Evolutionary conservation across 2,329 filamentous ascomycete species (phyloP).

Genomic region (Ilyonectria destructans): DNA sequence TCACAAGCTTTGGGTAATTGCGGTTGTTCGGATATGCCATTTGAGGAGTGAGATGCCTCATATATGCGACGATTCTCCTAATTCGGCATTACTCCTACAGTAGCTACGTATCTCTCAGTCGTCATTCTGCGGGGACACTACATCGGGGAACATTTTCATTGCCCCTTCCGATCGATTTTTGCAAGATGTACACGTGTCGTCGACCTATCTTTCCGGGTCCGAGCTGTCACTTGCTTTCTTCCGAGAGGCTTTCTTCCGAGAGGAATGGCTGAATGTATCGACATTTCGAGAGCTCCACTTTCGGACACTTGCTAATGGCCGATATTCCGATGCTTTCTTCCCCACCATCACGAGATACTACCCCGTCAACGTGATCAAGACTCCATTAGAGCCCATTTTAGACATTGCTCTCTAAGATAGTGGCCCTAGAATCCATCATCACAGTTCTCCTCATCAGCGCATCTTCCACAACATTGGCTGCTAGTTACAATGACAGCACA

Average conservation of each 20-base stretch:
- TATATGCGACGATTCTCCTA: background rate
- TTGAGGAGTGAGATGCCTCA: background rate
- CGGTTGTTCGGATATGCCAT: background rate
- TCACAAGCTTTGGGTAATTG: background rate
- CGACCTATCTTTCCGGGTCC: background rate
- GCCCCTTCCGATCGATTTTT: background rate
- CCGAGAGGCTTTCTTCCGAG: conserved; percentile 1
- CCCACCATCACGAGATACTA: background rate
- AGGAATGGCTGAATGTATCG: background rate
- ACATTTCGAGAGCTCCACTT: background rate
- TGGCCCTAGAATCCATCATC: background rate
- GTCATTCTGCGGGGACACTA: background rate
- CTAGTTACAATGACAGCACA: conserved; percentile 3
- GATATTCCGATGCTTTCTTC: background rate
- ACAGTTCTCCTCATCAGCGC: background rate
- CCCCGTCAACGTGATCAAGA: background rate
- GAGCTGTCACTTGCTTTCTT: background rate
- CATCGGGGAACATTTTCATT: conserved; percentile 1
- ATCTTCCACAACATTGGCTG: background rate
- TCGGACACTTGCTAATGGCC: background rate
- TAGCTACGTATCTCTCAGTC: background rate
- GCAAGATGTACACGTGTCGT: background rate
- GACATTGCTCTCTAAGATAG: background rate
- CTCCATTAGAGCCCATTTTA: background rate
- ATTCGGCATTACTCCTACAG: background rate